Base-by-base conservation (phyloP, 202 grass and related monocot species). In the Hordeum pubiflorum region DNA sequence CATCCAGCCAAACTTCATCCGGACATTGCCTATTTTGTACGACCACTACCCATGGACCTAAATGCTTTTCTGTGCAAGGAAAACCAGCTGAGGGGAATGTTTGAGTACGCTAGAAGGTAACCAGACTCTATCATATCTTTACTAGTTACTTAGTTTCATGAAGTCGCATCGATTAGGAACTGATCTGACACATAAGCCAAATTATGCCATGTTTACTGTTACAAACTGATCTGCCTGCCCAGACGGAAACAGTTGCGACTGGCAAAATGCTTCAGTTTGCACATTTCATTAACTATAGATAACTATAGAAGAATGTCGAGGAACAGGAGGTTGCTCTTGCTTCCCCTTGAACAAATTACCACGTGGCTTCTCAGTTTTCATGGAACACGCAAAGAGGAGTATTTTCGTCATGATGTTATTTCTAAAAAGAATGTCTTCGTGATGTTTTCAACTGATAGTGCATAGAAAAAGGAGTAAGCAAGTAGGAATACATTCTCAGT, bases 41-140 rank as follows among this genome's bases (percentile, higher is more conserved):
- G 79, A 44, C 90, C 90, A 71, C 73, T 93, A 43, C 77, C 84
- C 41, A 87, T 98, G 80, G 90, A 91, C 73, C 76, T 93, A 69
- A 84, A 93, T 74, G 86, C 76, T 61, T 98, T 98, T 84, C 39
- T 85, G 56, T 84, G 83, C 67, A 89, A 88, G 74, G 95, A 95
- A 76, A 86, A 77, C 38, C 90, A 90, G 77, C 83, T 98, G 72
- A 87, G 84, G 58, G 92, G 95, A 65, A 88, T 94, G 90, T 94
- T 93, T 32, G 95, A 98, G 37, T 98, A 92, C 81, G 84, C 92
- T 77, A 94, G 90, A 81, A 98, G 90, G 95, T 98, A 20, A 80
- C 80, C 81, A 56, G 60, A 75, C 6, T 32, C 77, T 70, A 33
- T 13, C 11, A 9, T 86, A 38, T 63, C 52, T 84, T 60, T 17